A percentile compares a stretch with the other conserved stretches of the same genome.
Conservation (phyloP, 805 yeast genomes). For the Naumovozyma dairenensis region DNA sequence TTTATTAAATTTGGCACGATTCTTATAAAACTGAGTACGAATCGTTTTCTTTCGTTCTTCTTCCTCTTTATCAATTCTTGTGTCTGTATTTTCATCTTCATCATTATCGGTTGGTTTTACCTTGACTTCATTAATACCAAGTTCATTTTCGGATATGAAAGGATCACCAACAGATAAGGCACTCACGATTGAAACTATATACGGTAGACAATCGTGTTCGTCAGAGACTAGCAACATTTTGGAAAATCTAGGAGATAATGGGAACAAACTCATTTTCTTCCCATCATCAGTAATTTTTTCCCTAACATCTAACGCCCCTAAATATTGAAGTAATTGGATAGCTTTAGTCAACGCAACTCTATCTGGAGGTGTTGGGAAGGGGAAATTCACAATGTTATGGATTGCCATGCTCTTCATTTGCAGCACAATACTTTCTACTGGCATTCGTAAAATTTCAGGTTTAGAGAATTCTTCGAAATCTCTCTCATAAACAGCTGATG, state of each 20-base stretch:
- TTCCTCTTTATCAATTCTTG: constrained; percentile 19
- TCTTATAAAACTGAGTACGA: constrained; percentile 45
- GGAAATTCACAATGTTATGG: constrained; percentile 80
- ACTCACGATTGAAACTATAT: constrained; percentile 84
- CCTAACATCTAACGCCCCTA: constrained; percentile 63
- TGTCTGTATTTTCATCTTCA: constrained; percentile 25
- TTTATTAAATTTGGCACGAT: constrained; percentile 50
- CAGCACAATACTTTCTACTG: constrained; percentile 90
- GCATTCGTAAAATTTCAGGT: constrained; percentile 92
- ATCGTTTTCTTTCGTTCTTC: constrained; percentile 33
- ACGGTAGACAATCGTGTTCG: constrained; percentile 77
- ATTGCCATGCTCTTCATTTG: constrained; percentile 97
- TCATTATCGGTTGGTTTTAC: constrained; percentile 9
- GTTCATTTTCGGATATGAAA: constrained; percentile 62
- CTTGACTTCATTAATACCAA: constrained; percentile 38
- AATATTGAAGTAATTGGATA: constrained; percentile 50
- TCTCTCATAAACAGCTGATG: constrained; percentile 87
- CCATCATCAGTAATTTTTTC: constrained; percentile 69
- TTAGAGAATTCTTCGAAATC: constrained; percentile 72
- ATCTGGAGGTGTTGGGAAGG: constrained; percentile 92
- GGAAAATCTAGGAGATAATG: constrained; percentile 87
- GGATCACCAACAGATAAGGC: constrained; percentile 93
- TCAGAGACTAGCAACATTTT: constrained; percentile 83
- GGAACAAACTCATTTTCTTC: constrained; percentile 77
- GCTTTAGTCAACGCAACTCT: constrained; percentile 50